A percentile compares a stretch with the other conserved stretches of the same genome.
Evolutionary conservation across 2,329 filamentous ascomycete genomes (phyloP).

Genomic region (Pseudogymnoascus sp.): DNA sequence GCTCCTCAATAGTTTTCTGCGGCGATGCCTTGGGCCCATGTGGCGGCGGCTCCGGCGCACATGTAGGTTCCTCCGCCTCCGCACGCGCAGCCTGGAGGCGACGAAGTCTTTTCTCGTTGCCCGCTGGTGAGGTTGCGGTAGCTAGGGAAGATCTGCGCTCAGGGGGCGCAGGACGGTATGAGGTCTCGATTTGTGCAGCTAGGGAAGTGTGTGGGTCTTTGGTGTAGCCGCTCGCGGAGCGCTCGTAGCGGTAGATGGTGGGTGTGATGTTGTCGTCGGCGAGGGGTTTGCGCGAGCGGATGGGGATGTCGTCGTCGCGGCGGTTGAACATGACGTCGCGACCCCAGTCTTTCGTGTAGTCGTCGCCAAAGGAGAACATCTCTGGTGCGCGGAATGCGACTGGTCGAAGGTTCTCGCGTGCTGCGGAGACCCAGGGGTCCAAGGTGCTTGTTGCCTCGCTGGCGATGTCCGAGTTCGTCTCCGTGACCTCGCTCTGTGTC

Average conservation of each 20-base stretch:
- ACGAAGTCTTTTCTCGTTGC: constrained; percentile 1
- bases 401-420: constrained; percentile 12
- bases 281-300: constrained; percentile 16
- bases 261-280: constrained; percentile 10
- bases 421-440: constrained; percentile 11
- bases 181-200: constrained; percentile 14
- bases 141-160: constrained; percentile 24
- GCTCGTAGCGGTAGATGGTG: constrained; percentile 14
- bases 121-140: constrained; percentile 12
- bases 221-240: neutral
- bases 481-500: constrained; percentile 23
- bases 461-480: constrained; percentile 17
- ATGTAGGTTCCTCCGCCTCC: neutral
- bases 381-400: constrained; percentile 12
- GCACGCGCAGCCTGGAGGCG: neutral
- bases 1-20: neutral
- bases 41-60: neutral
- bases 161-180: constrained; percentile 16
- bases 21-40: neutral
- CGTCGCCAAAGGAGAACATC: constrained; percentile 12
- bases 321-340: constrained; percentile 21
- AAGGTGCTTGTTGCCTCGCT: constrained; percentile 16
- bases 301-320: constrained; percentile 9
- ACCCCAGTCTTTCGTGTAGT: constrained; percentile 19
- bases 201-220: constrained; percentile 8